Percentiles rank a stretch among this genome's conserved stretches.
Conservation (phyloP, 495 filamentous ascomycete species). For the Bathelium albidoporum region DNA sequence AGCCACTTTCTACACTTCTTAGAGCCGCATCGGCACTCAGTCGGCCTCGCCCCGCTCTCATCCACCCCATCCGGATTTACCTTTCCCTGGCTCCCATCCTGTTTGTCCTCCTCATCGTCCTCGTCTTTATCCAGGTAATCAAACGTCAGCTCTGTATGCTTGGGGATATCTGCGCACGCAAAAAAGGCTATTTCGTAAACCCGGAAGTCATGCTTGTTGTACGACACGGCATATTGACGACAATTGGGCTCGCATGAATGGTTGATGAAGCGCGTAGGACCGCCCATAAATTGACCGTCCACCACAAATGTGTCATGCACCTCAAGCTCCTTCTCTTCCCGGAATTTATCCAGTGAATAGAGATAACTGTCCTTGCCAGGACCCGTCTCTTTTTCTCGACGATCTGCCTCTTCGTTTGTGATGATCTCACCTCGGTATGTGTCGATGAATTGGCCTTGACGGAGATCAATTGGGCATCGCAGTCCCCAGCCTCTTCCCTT, state of each 20-base stretch:
- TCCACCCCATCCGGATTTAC: conserved; percentile 40
- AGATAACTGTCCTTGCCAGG: conserved; percentile 57
- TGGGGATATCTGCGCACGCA: conserved; percentile 55
- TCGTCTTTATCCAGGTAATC: conserved; percentile 58
- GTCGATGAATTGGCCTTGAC: conserved; percentile 77
- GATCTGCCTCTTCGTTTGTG: conserved; percentile 54
- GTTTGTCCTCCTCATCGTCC: conserved; percentile 38
- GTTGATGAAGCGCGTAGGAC: conserved; percentile 52
- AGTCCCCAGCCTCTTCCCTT: conserved; percentile 72
- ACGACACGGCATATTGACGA: conserved; percentile 71
- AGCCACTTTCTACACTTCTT: conserved; percentile 56
- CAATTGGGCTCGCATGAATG: conserved; percentile 65
- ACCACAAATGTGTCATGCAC: conserved; percentile 40
- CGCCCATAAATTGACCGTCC: conserved; percentile 51
- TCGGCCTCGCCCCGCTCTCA: conserved; percentile 37
- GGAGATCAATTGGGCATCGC: conserved; percentile 54
- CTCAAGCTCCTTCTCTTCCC: conserved; percentile 29
- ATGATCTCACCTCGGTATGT: conserved; percentile 84
- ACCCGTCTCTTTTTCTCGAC: conserved; percentile 46
- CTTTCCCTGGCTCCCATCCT: conserved; percentile 10
- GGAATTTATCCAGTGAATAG: conserved; percentile 76
- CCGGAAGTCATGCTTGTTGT: conserved; percentile 59
- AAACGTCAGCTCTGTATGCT: conserved; percentile 70
- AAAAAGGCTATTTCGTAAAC: conserved; percentile 88
- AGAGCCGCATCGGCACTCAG: conserved; percentile 59